phyloP scores from a whole-genome alignment of 805 yeast species.

The Tetrapisispora taiwanensis region DNA sequence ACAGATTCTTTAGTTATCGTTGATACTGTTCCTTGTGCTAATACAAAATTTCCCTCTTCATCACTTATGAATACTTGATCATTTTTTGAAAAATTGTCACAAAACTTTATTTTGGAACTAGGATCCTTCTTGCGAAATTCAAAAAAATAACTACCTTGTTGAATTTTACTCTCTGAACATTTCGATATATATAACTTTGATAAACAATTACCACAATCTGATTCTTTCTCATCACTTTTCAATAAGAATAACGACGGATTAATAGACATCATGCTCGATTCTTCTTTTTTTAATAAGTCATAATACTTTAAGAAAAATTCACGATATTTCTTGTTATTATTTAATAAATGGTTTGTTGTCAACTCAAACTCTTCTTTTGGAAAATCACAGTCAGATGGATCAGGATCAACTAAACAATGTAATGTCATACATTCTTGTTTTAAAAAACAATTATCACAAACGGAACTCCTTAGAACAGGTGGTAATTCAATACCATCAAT shows the following conservation, averaged over 20 bases:
- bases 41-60: conserved; percentile 65
- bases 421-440: conserved; percentile 54
- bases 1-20: conserved; percentile 35
- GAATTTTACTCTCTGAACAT: conserved; percentile 11
- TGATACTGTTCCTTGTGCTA: conserved; percentile 53
- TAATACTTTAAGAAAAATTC: conserved; percentile 69
- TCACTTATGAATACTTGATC: conserved; percentile 73
- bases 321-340: conserved; percentile 31
- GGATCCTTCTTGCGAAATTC: conserved; percentile 34
- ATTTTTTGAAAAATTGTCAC: conserved; percentile 14
- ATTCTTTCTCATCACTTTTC: conserved; percentile 49
- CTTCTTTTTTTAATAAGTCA: conserved; percentile 61
- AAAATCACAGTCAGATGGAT: conserved; percentile 47
- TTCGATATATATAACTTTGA: conserved; percentile 39
- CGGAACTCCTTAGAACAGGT: conserved; percentile 38
- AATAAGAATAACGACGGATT: conserved; percentile 53
- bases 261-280: conserved; percentile 40
- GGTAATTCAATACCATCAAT: conserved; percentile 37
- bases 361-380: conserved; percentile 36
- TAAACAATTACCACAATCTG: conserved; percentile 46
- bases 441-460: conserved; percentile 53
- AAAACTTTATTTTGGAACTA: conserved; percentile 34
- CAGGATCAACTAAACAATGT: conserved; percentile 50
- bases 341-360: conserved; percentile 41
- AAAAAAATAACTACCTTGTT: conserved; percentile 32